Evolutionary conservation across 176 grass and related monocot species (phyloP), one percentile per base, ranked within the genome.

Genomic region (Carex parvula): DNA sequence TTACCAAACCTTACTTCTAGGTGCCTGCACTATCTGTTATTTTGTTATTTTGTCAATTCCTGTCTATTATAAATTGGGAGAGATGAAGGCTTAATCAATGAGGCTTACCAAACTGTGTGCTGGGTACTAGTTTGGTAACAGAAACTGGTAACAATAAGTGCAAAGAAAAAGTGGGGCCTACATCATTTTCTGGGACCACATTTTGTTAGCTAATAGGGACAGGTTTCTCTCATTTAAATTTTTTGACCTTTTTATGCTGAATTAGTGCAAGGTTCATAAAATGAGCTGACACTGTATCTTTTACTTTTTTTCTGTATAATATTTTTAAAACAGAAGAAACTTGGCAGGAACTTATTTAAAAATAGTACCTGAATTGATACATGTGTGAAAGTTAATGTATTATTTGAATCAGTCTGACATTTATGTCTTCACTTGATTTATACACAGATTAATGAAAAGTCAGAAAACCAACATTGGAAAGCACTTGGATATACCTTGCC

Each of bases 401-500:
- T 35, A 71, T 4, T 68, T 44, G 44, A 71, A 69, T 52, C 4
- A 32, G 53, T 26, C 50, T 52, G 18, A 59, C 7, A 70, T 53
- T 74, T 59, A 73, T 66, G 5, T 73, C 35, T 82, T 32, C 35
- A 60, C 64, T 67, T 73, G 30, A 84, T 24, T 33, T 52, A 21
- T 64, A 29, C 72, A 46, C 84, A 97, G 95, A 85, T 85, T 15
- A 84, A 94, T 63, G 92, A 94, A 57, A 88, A 90, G 1, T 90
- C 81, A 7, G 82, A 92, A 74, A 97, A 93, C 30, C 71, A 70
- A 17, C 52, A 87, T 59, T 97, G 92, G 95, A 91, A 88, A 79
- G 92, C 95, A 20, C 90, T 97, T 5, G 95, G 90, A 50, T 97
- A 94, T 86, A 88, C 20, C 63, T 78, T 89, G 33, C 60, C 86